These are phyloP conservation scores for Podospora bellae-mahoneyi DNA, from an alignment of 495 filamentous ascomycete genomes.

Conservation along the genomic window DNA sequence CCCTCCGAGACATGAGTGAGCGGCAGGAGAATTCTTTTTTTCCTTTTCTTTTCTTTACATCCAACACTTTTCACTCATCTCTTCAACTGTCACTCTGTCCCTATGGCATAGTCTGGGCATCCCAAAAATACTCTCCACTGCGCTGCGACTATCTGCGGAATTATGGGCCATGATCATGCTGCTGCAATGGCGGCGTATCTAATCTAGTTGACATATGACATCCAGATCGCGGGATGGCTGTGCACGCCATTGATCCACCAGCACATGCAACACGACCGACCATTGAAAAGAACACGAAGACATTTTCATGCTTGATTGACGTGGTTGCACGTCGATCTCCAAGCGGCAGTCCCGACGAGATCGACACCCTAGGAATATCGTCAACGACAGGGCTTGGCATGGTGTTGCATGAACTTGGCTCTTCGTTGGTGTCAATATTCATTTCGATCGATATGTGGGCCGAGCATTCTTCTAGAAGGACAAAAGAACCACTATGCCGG, in stretches of 20 bases:
- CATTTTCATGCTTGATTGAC: not conserved
- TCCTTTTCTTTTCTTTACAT: not conserved
- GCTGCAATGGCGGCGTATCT: not conserved
- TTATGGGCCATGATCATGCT: not conserved
- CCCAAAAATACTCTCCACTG: not conserved
- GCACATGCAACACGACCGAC: not conserved
- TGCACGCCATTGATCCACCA: not conserved
- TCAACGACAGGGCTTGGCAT: constrained; percentile 13
- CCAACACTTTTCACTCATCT: too few relatives aligned
- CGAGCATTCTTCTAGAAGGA: constrained; percentile 16
- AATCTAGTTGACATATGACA: not conserved
- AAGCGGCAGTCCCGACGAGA: constrained; percentile 4
- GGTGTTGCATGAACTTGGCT: constrained; percentile 30
- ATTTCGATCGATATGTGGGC: constrained; percentile 23
- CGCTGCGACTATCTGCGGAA: not conserved
- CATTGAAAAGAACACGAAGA: not conserved
- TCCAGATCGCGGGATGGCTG: not conserved
- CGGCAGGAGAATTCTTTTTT: not conserved
- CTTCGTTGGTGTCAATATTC: constrained; percentile 23
- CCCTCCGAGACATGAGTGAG: not conserved
- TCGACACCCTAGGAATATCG: constrained; percentile 7
- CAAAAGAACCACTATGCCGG: constrained; percentile 14
- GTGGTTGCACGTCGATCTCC: not conserved
- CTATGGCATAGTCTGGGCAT: not conserved
- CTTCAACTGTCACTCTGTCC: too few relatives aligned